phyloP scores from a whole-genome alignment of 257 asterid genomes.

The Paulownia fortunei region DNA sequence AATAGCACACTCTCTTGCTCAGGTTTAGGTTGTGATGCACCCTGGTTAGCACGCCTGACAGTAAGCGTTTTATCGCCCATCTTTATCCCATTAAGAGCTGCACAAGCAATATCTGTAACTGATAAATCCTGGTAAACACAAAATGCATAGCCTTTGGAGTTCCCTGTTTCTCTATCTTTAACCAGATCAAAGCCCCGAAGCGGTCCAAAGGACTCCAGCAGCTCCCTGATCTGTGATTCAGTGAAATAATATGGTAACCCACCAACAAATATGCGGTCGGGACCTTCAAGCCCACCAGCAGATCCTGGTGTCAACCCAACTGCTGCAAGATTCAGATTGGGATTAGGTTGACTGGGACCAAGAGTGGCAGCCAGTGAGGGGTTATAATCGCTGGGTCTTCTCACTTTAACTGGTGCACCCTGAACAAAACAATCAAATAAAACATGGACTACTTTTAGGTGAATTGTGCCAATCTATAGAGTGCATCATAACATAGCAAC shows the following conservation, averaged over 20 bases:
- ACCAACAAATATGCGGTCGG: conserved; percentile 95
- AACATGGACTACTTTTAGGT: not conserved
- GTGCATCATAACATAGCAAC: conserved; percentile 8
- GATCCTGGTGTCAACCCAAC: conserved; percentile 96
- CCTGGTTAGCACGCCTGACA: conserved; percentile 96
- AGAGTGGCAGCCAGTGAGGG: conserved; percentile 97
- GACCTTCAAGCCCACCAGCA: conserved; percentile 96
- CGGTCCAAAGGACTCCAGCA: conserved; percentile 96
- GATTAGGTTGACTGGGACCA: conserved; percentile 97
- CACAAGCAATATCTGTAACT: conserved; percentile 98
- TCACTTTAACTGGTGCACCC: conserved; percentile 99
- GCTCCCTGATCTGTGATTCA: conserved; percentile 91
- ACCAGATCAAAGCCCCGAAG: conserved; percentile 96
- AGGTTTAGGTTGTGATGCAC: conserved; percentile 83
- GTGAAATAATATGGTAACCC: conserved; percentile 97
- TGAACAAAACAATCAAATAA: conserved; percentile 34
- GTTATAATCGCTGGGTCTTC: conserved; percentile 97
- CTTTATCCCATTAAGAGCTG: conserved; percentile 97
- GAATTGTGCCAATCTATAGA: not conserved
- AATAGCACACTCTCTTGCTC: conserved; percentile 91
- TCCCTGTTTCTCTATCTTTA: conserved; percentile 97
- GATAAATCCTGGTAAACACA: conserved; percentile 93
- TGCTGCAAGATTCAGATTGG: conserved; percentile 83
- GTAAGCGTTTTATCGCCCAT: conserved; percentile 99
- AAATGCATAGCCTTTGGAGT: conserved; percentile 99